A percentile compares a stretch with the other conserved stretches of the same genome.
Conservation (phyloP, 2,329 filamentous ascomycete species). For the Diaporthe caulivora region DNA sequence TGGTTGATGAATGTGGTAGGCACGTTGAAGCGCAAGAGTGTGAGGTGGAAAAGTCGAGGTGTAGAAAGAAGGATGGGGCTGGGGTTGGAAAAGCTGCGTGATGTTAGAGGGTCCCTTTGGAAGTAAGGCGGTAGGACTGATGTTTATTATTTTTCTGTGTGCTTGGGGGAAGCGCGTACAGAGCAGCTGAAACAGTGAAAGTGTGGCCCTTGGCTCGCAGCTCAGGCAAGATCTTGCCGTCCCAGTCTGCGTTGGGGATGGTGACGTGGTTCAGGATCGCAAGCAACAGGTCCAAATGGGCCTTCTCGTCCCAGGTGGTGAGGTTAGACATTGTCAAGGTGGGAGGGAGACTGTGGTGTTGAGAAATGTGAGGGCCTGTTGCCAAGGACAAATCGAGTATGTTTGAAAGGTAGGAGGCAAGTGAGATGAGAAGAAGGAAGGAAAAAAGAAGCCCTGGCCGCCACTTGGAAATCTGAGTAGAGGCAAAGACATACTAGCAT, state of each 20-base stretch:
- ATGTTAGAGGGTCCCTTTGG: not conserved
- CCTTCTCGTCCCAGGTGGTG: constrained; percentile 29
- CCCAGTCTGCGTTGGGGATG: constrained; percentile 42
- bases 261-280: constrained; percentile 48
- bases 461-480: not conserved
- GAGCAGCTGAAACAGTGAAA: constrained; percentile 56
- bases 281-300: constrained; percentile 51
- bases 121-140: not conserved
- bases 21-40: constrained; percentile 1
- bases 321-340: constrained; percentile 24
- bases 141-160: not conserved
- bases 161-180: constrained; percentile 48
- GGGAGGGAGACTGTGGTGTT: not conserved
- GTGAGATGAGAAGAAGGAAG: not conserved
- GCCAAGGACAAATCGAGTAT: not conserved
- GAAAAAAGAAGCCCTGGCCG: not conserved
- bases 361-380: constrained; percentile 38
- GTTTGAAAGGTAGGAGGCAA: not conserved
- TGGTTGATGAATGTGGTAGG: constrained; percentile 31
- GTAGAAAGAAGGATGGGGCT: not conserved
- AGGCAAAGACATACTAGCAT: constrained; percentile 39
- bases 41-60: not conserved
- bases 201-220: constrained; percentile 51
- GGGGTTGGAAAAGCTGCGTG: not conserved
- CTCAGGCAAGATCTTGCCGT: constrained; percentile 39